Conservation (phyloP, 176 grass and related monocot genomes). For the Triticum urartu region DNA sequence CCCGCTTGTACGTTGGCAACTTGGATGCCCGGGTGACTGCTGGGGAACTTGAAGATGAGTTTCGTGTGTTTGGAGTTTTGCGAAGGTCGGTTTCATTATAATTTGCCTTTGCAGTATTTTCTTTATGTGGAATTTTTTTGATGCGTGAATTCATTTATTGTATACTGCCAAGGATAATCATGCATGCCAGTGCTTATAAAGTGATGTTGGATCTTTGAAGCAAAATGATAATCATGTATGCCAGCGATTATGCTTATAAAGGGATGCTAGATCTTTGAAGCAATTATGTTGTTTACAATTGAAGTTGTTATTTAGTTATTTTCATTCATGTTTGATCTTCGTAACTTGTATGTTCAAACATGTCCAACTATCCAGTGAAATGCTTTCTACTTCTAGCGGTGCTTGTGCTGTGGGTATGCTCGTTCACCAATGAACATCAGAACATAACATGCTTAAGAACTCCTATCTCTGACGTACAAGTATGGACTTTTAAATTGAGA, state of each 20-base stretch:
- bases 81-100: conserved; percentile 48
- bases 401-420: no score
- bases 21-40: conserved; percentile 72
- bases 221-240: not conserved
- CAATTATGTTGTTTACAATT: not conserved
- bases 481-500: not conserved
- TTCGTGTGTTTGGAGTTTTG: conserved; percentile 83
- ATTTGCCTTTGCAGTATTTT: not conserved
- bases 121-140: not conserved
- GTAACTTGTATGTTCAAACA: not conserved
- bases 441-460: not conserved
- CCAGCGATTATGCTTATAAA: not conserved
- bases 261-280: not conserved
- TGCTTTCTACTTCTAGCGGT: not conserved
- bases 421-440: no score
- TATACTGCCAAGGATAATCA: not conserved
- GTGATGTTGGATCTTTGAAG: not conserved
- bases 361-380: not conserved
- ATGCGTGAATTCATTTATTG: not conserved
- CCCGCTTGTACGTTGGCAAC: conserved; percentile 84
- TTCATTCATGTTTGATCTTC: no score
- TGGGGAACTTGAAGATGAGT: conserved; percentile 85
- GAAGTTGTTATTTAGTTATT: not conserved
- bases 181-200: not conserved
- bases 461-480: not conserved